Evolutionary conservation across 805 yeast species (phyloP).

Genomic region (Komagataella kurtzmanii): DNA sequence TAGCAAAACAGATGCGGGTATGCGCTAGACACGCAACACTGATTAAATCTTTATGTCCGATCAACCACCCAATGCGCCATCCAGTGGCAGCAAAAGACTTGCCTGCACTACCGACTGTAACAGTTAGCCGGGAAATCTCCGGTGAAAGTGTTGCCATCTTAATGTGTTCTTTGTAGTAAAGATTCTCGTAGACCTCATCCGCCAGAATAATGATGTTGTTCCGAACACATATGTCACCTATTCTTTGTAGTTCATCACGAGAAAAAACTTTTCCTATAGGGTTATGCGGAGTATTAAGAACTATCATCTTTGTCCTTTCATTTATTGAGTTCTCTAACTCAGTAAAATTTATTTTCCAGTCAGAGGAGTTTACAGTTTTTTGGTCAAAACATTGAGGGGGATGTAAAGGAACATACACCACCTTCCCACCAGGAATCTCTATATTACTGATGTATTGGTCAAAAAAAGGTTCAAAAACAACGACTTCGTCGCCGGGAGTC

Average conservation of each 20-base stretch:
- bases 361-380: slow-evolving; percentile 61
- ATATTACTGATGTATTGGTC: slow-evolving; percentile 94
- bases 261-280: slow-evolving; percentile 90
- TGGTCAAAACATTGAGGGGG: slow-evolving; percentile 64
- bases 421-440: slow-evolving; percentile 87
- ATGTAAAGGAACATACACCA: slow-evolving; percentile 73
- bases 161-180: slow-evolving; percentile 63
- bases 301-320: slow-evolving; percentile 69
- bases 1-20: slow-evolving; percentile 84
- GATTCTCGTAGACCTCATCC: slow-evolving; percentile 92
- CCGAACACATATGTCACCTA: slow-evolving; percentile 77
- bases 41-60: slow-evolving; percentile 74
- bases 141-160: slow-evolving; percentile 77
- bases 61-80: slow-evolving; percentile 96
- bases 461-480: slow-evolving; percentile 93
- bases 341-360: slow-evolving; percentile 78
- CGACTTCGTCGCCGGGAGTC: slow-evolving; percentile 84
- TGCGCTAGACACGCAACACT: slow-evolving; percentile 81
- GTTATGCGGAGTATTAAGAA: slow-evolving; percentile 90
- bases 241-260: slow-evolving; percentile 53
- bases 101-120: slow-evolving; percentile 95
- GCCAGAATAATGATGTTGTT: slow-evolving; percentile 74
- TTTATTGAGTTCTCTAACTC: slow-evolving; percentile 64
- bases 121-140: slow-evolving; percentile 64
- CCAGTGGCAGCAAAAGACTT: slow-evolving; percentile 98